These are phyloP conservation scores for Pleurotus cornucopiae DNA, from an alignment of 768 basidiomycete genomes.

Conservation along the genomic window DNA sequence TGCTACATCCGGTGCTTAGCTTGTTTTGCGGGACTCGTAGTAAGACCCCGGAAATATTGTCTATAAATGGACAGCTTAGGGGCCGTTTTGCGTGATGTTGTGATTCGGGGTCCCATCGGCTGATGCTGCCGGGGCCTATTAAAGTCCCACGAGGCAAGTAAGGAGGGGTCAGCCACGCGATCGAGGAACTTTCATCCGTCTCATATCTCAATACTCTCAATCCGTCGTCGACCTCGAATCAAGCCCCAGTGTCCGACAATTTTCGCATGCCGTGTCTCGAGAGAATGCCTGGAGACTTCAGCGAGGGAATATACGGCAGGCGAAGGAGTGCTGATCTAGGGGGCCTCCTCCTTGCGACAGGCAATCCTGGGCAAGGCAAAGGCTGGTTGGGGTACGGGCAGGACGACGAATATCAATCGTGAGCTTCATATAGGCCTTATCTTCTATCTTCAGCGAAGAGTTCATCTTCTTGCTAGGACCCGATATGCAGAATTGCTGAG, in stretches of 20 bases:
- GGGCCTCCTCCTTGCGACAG: constrained; percentile 78
- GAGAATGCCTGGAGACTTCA: constrained; percentile 11
- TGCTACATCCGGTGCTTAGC: no score
- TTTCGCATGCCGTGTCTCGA: not conserved
- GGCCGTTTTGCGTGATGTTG: not conserved
- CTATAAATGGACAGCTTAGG: no score
- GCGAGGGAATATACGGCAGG: constrained; percentile 22
- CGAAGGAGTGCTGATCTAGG: constrained; percentile 88
- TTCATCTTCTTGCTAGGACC: constrained; percentile 29
- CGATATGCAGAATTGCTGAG: constrained; percentile 79
- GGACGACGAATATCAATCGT: constrained; percentile 31
- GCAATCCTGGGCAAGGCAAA: constrained; percentile 55
- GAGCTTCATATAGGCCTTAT: not conserved
- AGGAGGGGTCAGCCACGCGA: constrained; percentile 26
- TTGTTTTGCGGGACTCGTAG: no score
- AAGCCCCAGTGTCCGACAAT: not conserved
- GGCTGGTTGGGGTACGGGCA: constrained; percentile 53
- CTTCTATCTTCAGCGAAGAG: not conserved
- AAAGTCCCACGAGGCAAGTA: not conserved
- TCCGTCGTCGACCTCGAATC: constrained; percentile 8
- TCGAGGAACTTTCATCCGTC: constrained; percentile 24
- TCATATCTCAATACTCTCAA: constrained; percentile 12
- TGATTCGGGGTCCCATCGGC: not conserved
- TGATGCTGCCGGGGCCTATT: not conserved
- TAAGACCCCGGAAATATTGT: no score